Base-by-base conservation (phyloP, 352 stramenopile species). In the Globisporangium alternatum region DNA sequence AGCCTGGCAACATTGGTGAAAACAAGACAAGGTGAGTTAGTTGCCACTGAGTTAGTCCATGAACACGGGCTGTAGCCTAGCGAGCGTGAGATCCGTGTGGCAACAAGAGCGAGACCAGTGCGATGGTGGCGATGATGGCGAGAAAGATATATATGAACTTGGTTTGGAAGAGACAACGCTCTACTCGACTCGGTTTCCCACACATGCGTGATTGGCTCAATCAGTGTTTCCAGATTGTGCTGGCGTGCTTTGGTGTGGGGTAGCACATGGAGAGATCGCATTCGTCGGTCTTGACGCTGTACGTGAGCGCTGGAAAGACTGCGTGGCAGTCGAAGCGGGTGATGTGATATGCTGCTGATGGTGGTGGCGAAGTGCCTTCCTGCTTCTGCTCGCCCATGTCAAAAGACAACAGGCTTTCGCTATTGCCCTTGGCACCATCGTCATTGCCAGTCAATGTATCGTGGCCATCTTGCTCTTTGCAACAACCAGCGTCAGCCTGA, bases 241-340 rank as follows among this genome's bases (percentile, higher is more conserved):
- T 41, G 12, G 15, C 35, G 17, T 54, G 22, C 12, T 39, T 35
- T 10, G 49, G 28, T 8, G 28, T 2, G 13, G 25, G n/a, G 37
- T 56, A 22, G 15, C 15, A 13, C 49, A 56, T 39, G 28, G 49
- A 37, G 10, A 56, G 22, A 4, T 60, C 54, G 33, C 22, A 4
- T n/a, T 60, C 10, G 12, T 60, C 54, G n/a, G 21, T 60, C 54
- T 60, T 30, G 35, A 37, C 33, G 35, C 35, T 31, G 33, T 48
- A 60, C 21, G 54, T 60, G 33, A 60, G 54, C 33, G 53, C 53
- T 47, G 53, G n/a, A 22, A 59, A 59, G 31, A 45, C 33, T 5
- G 53, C 6, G n/a, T 59, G 53, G 53, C 10, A 15, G 10, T 19
- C 6, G 21, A 48, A 60, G 21, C 33, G n/a, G 33, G 13, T 31